Percentiles rank a stretch among this genome's conserved stretches.
Evolutionary conservation across 2,329 filamentous ascomycete genomes (phyloP).

Genomic region (Fusarium sp.): DNA sequence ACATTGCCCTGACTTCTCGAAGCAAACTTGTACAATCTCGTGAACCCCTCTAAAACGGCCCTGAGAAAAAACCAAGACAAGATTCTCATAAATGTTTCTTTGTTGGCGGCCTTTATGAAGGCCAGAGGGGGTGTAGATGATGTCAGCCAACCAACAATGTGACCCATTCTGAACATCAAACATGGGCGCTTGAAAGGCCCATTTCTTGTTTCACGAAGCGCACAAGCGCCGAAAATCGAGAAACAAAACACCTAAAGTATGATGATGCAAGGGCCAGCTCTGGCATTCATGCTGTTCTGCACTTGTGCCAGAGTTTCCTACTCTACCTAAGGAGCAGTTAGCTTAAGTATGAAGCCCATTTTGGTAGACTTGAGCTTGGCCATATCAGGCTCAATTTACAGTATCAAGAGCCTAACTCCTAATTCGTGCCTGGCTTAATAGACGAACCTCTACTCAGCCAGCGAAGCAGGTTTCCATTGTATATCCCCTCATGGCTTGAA

Average conservation of each 20-base stretch:
- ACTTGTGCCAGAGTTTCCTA: neutral
- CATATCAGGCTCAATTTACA: neutral
- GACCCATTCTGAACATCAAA: conserved; percentile 35
- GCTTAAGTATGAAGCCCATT: neutral
- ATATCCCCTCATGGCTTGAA: neutral
- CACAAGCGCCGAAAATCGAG: conserved; percentile 36
- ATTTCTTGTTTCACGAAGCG: conserved; percentile 42
- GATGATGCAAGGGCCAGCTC: neutral
- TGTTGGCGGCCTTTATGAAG: neutral
- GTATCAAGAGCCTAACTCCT: neutral
- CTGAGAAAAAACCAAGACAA: conserved; percentile 13
- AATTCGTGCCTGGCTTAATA: neutral
- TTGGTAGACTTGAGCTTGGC: neutral
- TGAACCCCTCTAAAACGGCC: conserved; percentile 28
- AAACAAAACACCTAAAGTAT: neutral
- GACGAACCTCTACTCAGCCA: neutral
- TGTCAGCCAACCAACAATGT: conserved; percentile 34
- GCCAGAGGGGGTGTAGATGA: conserved; percentile 5
- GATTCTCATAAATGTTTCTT: conserved; percentile 1
- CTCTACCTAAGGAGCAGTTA: neutral
- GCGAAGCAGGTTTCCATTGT: neutral
- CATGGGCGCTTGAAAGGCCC: conserved; percentile 27
- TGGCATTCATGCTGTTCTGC: neutral
- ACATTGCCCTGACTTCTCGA: conserved; percentile 9
- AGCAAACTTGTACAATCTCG: conserved; percentile 21